A percentile compares a stretch with the other conserved stretches of the same genome.
These are phyloP conservation scores for Fusarium napiforme DNA, from an alignment of 2,329 filamentous ascomycete species.

Conservation along the genomic window DNA sequence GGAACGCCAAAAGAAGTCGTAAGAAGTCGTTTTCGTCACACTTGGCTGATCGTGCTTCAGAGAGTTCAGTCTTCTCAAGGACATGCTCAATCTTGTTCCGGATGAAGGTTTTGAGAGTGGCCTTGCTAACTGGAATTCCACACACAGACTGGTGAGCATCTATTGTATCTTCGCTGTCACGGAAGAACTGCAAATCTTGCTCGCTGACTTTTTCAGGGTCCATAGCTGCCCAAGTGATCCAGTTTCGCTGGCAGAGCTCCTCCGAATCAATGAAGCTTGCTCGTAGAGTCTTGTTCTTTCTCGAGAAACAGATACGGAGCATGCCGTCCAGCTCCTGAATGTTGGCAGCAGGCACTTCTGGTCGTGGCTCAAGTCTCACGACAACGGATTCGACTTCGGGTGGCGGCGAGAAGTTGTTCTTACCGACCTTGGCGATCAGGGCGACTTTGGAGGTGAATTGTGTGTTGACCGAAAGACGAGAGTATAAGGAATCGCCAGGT, in stretches of 20 bases:
- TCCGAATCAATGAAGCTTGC: not conserved
- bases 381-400: not conserved
- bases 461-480: not conserved
- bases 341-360: not conserved
- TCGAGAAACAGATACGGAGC: not conserved
- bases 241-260: not conserved
- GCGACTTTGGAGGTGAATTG: not conserved
- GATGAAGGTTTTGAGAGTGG: constrained; percentile 13
- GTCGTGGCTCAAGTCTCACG: not conserved
- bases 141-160: constrained; percentile 17
- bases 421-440: not conserved
- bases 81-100: constrained; percentile 13
- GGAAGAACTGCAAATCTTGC: constrained; percentile 8
- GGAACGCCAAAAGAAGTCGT: constrained; percentile 15
- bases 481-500: not conserved
- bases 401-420: not conserved
- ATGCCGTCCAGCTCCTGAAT: not conserved
- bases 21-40: constrained; percentile 16
- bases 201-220: constrained; percentile 7
- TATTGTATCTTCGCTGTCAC: constrained; percentile 8
- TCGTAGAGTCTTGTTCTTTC: not conserved
- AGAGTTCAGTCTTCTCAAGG: constrained; percentile 7
- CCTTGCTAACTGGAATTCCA: constrained; percentile 9
- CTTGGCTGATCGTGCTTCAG: constrained; percentile 13
- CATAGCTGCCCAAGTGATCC: not conserved